Evolutionary conservation across 2,329 filamentous ascomycete genomes (phyloP).

Genomic region (Polytolypa hystricis): DNA sequence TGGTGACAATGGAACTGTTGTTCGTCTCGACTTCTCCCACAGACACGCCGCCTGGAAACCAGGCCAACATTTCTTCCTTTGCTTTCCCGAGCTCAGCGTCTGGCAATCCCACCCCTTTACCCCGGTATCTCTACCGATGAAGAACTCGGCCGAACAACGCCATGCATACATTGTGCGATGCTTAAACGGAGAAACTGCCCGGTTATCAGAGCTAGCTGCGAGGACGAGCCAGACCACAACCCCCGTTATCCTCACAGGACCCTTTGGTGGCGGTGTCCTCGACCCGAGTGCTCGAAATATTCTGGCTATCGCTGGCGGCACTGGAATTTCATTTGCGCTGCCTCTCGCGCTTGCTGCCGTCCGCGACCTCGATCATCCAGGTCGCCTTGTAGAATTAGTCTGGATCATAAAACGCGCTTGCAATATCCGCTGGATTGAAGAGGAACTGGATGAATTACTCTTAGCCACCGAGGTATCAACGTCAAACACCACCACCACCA

Average conservation of each 20-base stretch:
- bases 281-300: constrained; percentile 37
- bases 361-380: neutral
- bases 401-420: constrained; percentile 49
- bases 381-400: constrained; percentile 43
- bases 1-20: constrained; percentile 46
- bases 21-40: constrained; percentile 56
- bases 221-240: constrained; percentile 33
- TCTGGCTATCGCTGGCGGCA: constrained; percentile 47
- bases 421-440: constrained; percentile 48
- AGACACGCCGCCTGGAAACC: constrained; percentile 51
- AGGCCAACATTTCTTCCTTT: constrained; percentile 62
- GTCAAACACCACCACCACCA: no score
- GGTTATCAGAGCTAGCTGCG: constrained; percentile 38
- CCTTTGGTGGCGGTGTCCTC: constrained; percentile 47
- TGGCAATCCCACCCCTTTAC: constrained; percentile 68
- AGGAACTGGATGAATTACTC: constrained; percentile 39
- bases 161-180: constrained; percentile 27
- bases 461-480: constrained; percentile 34
- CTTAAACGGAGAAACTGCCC: constrained; percentile 45
- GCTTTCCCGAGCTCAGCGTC: constrained; percentile 53
- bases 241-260: constrained; percentile 50
- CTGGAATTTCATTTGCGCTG: constrained; percentile 47
- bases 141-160: constrained; percentile 16
- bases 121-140: constrained; percentile 43
- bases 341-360: constrained; percentile 38